Evolutionary conservation across 345 rosid genomes (phyloP).

Genomic region (Brassica incana): DNA sequence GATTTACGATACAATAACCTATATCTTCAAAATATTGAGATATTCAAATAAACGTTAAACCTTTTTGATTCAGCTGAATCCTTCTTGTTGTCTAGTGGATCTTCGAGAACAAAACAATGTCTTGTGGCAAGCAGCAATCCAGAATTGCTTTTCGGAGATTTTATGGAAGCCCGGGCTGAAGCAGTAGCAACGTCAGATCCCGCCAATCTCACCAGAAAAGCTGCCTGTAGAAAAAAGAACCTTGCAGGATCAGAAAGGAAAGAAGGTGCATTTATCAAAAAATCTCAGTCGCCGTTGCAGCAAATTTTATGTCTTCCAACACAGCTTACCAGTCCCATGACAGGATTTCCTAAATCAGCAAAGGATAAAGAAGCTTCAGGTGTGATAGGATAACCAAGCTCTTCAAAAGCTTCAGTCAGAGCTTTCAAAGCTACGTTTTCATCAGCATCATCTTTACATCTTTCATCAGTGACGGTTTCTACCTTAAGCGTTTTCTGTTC

Average conservation of each 20-base stretch:
- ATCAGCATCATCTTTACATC: slow-evolving; percentile 37
- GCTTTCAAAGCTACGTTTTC: slow-evolving; percentile 73
- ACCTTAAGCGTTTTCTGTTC: slow-evolving; percentile 45
- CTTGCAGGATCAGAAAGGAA: slow-evolving; percentile 19
- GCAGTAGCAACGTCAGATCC: slow-evolving; percentile 74
- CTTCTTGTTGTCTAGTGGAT: slow-evolving; percentile 70
- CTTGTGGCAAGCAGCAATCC: slow-evolving; percentile 73
- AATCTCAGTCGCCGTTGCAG: not conserved
- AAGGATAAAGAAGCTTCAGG: slow-evolving; percentile 73
- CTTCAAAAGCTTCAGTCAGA: slow-evolving; percentile 85
- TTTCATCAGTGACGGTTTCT: slow-evolving; percentile 47
- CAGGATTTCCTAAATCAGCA: slow-evolving; percentile 95
- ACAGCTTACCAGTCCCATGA: slow-evolving; percentile 90
- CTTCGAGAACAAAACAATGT: slow-evolving; percentile 90
- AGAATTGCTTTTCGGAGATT: slow-evolving; percentile 56
- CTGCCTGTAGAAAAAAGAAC: slow-evolving; percentile 55
- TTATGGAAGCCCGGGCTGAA: slow-evolving; percentile 65
- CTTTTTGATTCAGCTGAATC: slow-evolving; percentile 52
- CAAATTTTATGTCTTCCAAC: not conserved
- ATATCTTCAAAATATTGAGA: slow-evolving; percentile 27
- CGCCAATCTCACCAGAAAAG: slow-evolving; percentile 64
- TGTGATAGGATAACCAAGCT: slow-evolving; percentile 62
- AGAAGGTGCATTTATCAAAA: slow-evolving; percentile 1
- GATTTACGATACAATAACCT: slow-evolving; percentile 23
- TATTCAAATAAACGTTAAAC: slow-evolving; percentile 39